Conservation (phyloP, 1,139 yeast genomes). For the Yamadazyma jaroonii region DNA sequence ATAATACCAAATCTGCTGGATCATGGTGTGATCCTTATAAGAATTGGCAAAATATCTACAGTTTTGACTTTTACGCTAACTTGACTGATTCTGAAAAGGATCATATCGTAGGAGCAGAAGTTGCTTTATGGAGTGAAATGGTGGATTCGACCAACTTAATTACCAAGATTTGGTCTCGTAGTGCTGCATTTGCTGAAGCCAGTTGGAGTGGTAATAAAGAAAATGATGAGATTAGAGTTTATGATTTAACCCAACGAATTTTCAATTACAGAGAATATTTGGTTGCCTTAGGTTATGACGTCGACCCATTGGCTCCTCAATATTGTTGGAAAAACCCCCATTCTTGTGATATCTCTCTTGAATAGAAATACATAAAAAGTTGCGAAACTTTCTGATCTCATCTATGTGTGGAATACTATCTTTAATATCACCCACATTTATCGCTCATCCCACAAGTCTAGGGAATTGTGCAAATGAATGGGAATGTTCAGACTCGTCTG, state of each 20-base stretch:
- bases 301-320: constrained; percentile 41
- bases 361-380: neutral
- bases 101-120: constrained; percentile 45
- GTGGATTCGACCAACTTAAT: constrained; percentile 37
- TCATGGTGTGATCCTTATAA: constrained; percentile 53
- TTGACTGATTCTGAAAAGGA: constrained; percentile 31
- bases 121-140: constrained; percentile 46
- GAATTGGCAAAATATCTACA: constrained; percentile 44
- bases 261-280: constrained; percentile 44
- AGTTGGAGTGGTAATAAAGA: constrained; percentile 45
- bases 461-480: constrained; percentile 12
- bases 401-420: constrained; percentile 24
- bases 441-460: constrained; percentile 8
- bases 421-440: constrained; percentile 8
- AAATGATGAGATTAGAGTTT: constrained; percentile 29
- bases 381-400: constrained; percentile 10
- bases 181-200: constrained; percentile 47
- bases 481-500: constrained; percentile 19
- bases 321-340: constrained; percentile 41
- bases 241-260: constrained; percentile 37
- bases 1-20: constrained; percentile 43
- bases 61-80: constrained; percentile 33
- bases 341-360: constrained; percentile 28
- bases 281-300: constrained; percentile 35
- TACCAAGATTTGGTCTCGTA: constrained; percentile 46